Conservation (phyloP, 805 yeast species). For the Helenozyma rhizophorensis region DNA sequence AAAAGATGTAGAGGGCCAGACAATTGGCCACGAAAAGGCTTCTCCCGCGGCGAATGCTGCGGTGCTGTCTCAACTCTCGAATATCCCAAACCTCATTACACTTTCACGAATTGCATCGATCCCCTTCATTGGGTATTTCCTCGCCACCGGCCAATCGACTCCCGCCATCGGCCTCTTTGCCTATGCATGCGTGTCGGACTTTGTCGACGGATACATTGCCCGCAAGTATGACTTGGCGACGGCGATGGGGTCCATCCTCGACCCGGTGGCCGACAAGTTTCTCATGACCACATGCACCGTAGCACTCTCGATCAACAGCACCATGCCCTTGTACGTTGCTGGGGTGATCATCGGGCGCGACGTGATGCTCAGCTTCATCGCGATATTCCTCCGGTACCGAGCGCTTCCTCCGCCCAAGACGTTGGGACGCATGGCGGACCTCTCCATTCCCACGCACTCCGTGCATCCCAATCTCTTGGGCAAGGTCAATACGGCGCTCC, state of each 20-base stretch:
- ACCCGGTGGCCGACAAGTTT: conserved; percentile 92
- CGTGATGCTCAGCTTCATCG: conserved; percentile 63
- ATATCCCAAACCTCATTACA: conserved; percentile 85
- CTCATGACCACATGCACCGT: conserved; percentile 84
- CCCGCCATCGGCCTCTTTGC: conserved; percentile 70
- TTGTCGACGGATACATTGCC: conserved; percentile 89
- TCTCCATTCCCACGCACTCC: conserved; percentile 71
- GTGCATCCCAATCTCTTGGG: conserved; percentile 86
- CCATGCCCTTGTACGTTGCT: conserved; percentile 66
- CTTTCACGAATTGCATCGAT: conserved; percentile 74
- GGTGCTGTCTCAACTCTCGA: conserved; percentile 54
- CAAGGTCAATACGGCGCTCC: conserved; percentile 85
- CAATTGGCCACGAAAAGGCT: not conserved
- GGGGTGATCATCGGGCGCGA: conserved; percentile 80
- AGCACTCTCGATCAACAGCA: conserved; percentile 61
- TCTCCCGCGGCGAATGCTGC: not conserved
- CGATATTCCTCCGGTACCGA: conserved; percentile 64
- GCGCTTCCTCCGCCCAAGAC: conserved; percentile 78
- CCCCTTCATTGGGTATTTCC: conserved; percentile 79
- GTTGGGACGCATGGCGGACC: conserved; percentile 67
- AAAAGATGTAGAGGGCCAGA: no score
- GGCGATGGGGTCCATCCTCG: conserved; percentile 84
- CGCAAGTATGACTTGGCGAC: conserved; percentile 72
- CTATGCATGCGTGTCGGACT: conserved; percentile 87
- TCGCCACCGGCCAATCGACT: conserved; percentile 57